A percentile compares a stretch with the other conserved stretches of the same genome.
phyloP scores from a whole-genome alignment of 257 asterid genomes.

The Forsythia viridissima region DNA sequence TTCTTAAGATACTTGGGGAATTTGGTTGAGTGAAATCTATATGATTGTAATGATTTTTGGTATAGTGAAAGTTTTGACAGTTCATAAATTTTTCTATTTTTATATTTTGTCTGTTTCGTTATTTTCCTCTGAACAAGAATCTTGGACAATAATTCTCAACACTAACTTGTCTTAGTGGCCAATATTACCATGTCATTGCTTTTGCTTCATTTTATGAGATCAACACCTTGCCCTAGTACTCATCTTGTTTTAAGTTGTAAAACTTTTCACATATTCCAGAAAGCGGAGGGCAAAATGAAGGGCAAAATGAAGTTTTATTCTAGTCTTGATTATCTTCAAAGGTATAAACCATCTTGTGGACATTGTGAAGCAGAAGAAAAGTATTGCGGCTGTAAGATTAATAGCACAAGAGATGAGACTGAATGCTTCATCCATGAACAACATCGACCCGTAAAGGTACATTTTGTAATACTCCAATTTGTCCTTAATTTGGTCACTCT shows the following conservation, averaged over 20 bases:
- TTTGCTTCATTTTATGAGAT: conserved; percentile 15
- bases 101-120: no score
- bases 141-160: no score
- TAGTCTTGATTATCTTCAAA: conserved; percentile 21
- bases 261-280: conserved; percentile 29
- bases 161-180: conserved; percentile 27
- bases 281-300: conserved; percentile 9
- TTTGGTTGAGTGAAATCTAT: no score
- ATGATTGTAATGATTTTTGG: no score
- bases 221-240: conserved; percentile 23
- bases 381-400: conserved; percentile 26
- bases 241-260: conserved; percentile 42
- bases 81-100: no score
- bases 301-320: conserved; percentile 18
- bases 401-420: conserved; percentile 17
- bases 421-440: conserved; percentile 27
- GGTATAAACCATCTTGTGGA: conserved; percentile 37
- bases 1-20: no score
- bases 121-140: no score
- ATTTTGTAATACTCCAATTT: no score
- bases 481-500: no score
- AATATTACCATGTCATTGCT: conserved; percentile 15
- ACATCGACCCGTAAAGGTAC: conserved; percentile 2
- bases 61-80: no score
- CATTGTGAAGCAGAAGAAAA: conserved; percentile 28